Evolutionary conservation across 495 filamentous ascomycete species (phyloP), one percentile per base, ranked within the genome.

Genomic region (Lineolata rhizophorae): DNA sequence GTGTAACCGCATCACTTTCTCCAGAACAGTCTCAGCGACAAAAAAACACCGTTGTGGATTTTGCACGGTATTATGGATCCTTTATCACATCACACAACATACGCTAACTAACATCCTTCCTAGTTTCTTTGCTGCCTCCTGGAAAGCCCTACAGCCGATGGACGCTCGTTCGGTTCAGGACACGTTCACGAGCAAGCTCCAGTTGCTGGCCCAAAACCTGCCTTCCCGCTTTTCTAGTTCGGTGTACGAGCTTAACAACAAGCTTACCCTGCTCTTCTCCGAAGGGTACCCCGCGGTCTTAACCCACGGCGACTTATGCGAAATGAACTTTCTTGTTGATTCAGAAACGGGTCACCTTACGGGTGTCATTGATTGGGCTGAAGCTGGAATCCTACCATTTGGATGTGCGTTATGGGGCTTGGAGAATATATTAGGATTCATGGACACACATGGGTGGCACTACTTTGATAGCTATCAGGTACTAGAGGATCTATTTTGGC

Each of bases 331-430:
- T 34, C 31, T 51, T 13, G 35, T 54, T 20, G 36, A 49, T 31
- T 31, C 38, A 17, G 34, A 47, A 16, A 51, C 46, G 2, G 40
- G 41, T 19, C 40, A 50, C 29, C 46, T 53, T 27, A 54, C 46
- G 36, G 51, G 50, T 13, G 39, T 53, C 34, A 39, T 53, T 26
- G 46, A 54, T 39, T 54, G 48, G 51, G 46, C 50, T 17, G 29
- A 45, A 26, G 50, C 46, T 13, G 32, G 15, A 16, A 29, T 51
- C 14, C 35, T 44, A 25, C 50, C 51, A 0, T 51, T 54, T 34
- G 50, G 50, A 10, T 41, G 51, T 32, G 51, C 46, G 19, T 35
- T 54, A 17, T 38, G 43, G 27, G 32, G 37, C 37, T 42, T 54
- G 14, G 36, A 47, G 29, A 33, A 44, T 19, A 35, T 25, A 24